Conservation (phyloP, 2,329 filamentous ascomycete genomes). For the Xylaria sp. region DNA sequence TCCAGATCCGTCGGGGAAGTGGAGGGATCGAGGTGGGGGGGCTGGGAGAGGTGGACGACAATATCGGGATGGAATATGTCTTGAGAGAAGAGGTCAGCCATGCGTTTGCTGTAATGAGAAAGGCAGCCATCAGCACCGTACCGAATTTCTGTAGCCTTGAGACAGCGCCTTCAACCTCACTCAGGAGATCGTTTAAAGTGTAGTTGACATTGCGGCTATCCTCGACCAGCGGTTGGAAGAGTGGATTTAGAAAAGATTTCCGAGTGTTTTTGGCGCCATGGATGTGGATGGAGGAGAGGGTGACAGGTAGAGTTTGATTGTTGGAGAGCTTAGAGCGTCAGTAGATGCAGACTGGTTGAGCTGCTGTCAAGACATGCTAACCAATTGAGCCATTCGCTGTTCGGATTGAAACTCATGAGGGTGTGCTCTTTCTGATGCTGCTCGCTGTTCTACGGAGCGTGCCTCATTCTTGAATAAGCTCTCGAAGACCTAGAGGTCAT, state of each 20-base stretch:
- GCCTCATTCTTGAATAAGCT: slow-evolving; percentile 47
- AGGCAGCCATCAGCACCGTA: slow-evolving; percentile 54
- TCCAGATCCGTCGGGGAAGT: slow-evolving; percentile 82
- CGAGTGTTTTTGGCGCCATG: slow-evolving; percentile 88
- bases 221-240: slow-evolving; percentile 82
- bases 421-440: slow-evolving; percentile 49
- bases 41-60: slow-evolving; percentile 82
- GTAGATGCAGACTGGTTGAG: slow-evolving; percentile 25
- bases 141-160: slow-evolving; percentile 80
- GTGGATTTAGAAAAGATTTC: slow-evolving; percentile 80
- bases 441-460: slow-evolving; percentile 46
- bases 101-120: not conserved
- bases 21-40: slow-evolving; percentile 74
- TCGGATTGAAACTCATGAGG: slow-evolving; percentile 62
- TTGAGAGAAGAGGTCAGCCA: slow-evolving; percentile 52
- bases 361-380: slow-evolving; percentile 52
- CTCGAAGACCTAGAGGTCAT: slow-evolving; percentile 46
- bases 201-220: slow-evolving; percentile 74
- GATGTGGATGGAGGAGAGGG: slow-evolving; percentile 85
- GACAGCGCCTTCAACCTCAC: slow-evolving; percentile 46
- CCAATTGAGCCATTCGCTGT: slow-evolving; percentile 72
- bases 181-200: slow-evolving; percentile 81
- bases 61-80: slow-evolving; percentile 90
- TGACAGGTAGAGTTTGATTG: slow-evolving; percentile 88
- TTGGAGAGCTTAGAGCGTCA: slow-evolving; percentile 70